These are phyloP conservation scores for Peribolospora baueri DNA, from an alignment of 768 basidiomycete genomes.

Conservation along the genomic window DNA sequence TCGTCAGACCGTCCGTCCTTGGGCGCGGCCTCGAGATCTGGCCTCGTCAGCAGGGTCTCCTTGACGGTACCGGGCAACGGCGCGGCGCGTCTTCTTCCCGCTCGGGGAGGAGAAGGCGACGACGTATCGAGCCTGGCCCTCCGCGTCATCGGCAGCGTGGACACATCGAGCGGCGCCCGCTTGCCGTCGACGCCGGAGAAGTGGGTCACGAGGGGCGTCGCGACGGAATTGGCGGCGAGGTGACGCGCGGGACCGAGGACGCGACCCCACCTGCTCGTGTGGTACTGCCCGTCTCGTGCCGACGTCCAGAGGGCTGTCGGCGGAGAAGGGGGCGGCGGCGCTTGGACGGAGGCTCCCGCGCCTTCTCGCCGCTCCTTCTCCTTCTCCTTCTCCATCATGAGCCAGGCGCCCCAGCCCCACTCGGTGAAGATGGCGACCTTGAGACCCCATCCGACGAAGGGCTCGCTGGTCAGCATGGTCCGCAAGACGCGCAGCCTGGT, in stretches of 20 bases:
- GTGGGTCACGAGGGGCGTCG: too few relatives aligned
- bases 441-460: conserved; percentile 19
- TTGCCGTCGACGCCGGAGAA: conserved; percentile 2
- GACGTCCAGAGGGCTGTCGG: too few relatives aligned
- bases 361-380: background rate
- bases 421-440: background rate
- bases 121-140: background rate
- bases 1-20: conserved; percentile 10
- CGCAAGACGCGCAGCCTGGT: conserved; percentile 15
- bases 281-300: background rate
- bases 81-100: background rate
- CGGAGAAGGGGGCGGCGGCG: background rate
- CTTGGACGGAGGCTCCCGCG: background rate
- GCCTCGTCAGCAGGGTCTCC: conserved; percentile 7
- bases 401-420: background rate
- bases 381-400: background rate
- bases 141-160: background rate
- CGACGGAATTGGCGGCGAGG: too few relatives aligned
- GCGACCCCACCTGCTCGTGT: background rate
- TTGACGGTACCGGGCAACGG: background rate
- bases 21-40: conserved; percentile 16
- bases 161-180: background rate
- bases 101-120: background rate
- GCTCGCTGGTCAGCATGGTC: conserved; percentile 17
- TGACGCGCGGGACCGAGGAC: background rate